These are phyloP conservation scores for Tillandsia fasciculata DNA, from an alignment of 176 grass and related monocot genomes.

Conservation along the genomic window DNA sequence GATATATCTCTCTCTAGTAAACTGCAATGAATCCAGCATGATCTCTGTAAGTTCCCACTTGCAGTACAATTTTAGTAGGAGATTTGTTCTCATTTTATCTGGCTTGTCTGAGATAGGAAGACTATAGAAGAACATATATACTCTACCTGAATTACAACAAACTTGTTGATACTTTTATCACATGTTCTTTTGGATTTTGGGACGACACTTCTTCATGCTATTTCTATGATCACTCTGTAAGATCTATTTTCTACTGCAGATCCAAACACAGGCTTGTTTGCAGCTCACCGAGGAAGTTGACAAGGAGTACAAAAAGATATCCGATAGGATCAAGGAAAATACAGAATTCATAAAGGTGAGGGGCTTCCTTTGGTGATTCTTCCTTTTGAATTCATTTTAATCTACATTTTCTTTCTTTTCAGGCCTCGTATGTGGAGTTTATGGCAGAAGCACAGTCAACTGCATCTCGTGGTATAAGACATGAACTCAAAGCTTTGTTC, in stretches of 20 bases:
- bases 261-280: slow-evolving; percentile 33
- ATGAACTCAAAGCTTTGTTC: background rate
- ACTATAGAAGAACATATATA: too few relatives aligned
- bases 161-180: too few relatives aligned
- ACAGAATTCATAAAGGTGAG: slow-evolving; percentile 28
- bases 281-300: slow-evolving; percentile 31
- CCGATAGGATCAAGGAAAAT: slow-evolving; percentile 33
- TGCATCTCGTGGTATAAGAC: slow-evolving; percentile 28
- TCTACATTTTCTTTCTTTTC: slow-evolving; percentile 3
- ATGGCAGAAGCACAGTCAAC: slow-evolving; percentile 31
- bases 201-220: too few relatives aligned
- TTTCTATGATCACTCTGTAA: background rate
- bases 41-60: too few relatives aligned
- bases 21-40: too few relatives aligned
- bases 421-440: slow-evolving; percentile 39
- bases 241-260: slow-evolving; percentile 13
- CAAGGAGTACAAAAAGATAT: slow-evolving; percentile 43
- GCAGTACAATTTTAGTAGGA: too few relatives aligned
- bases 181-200: too few relatives aligned
- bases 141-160: too few relatives aligned
- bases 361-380: background rate
- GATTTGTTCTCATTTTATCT: too few relatives aligned
- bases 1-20: too few relatives aligned
- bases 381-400: slow-evolving; percentile 1
- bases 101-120: too few relatives aligned